These are phyloP conservation scores for Pythium sukuiense DNA, from an alignment of 352 stramenopile genomes.

Conservation along the genomic window DNA sequence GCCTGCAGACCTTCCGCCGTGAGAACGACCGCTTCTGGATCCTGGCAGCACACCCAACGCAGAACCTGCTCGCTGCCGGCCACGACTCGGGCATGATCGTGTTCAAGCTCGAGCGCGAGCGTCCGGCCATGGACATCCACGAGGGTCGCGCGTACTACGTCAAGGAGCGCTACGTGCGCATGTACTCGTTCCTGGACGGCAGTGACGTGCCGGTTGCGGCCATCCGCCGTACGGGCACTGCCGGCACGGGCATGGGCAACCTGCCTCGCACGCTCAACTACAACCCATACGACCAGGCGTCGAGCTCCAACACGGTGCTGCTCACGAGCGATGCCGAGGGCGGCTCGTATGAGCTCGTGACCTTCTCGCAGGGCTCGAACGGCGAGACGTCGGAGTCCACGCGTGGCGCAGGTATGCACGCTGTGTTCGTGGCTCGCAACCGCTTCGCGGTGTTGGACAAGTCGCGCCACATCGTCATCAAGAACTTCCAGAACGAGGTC, in stretches of 20 bases:
- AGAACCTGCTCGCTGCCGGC: conserved; percentile 98
- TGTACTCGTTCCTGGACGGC: conserved; percentile 93
- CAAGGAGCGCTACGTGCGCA: conserved; percentile 97
- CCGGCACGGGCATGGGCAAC: conserved; percentile 89
- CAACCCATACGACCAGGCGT: conserved; percentile 95
- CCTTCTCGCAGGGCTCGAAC: conserved; percentile 80
- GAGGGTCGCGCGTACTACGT: conserved; percentile 94
- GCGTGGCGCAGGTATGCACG: conserved; percentile 92
- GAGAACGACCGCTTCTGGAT: conserved; percentile 99
- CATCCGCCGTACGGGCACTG: conserved; percentile 65
- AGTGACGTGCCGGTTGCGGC: conserved; percentile 75
- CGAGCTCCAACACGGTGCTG: conserved; percentile 90
- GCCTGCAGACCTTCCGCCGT: conserved; percentile 97
- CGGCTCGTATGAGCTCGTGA: conserved; percentile 97
- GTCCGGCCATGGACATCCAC: conserved; percentile 92
- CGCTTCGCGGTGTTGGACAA: conserved; percentile 98
- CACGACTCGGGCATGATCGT: conserved; percentile 99
- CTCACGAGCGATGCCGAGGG: conserved; percentile 96
- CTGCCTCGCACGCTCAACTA: conserved; percentile 94
- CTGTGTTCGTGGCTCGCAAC: conserved; percentile 97
- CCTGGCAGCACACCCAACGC: conserved; percentile 91
- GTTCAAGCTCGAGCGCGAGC: conserved; percentile 98
- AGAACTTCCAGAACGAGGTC: conserved; percentile 99
- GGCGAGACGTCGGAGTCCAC: conserved; percentile 92
- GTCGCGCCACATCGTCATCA: conserved; percentile 96